A percentile compares a stretch with the other conserved stretches of the same genome.
Conservation (phyloP, 106 monocot genomes). For the Acanthochlamys bracteata region DNA sequence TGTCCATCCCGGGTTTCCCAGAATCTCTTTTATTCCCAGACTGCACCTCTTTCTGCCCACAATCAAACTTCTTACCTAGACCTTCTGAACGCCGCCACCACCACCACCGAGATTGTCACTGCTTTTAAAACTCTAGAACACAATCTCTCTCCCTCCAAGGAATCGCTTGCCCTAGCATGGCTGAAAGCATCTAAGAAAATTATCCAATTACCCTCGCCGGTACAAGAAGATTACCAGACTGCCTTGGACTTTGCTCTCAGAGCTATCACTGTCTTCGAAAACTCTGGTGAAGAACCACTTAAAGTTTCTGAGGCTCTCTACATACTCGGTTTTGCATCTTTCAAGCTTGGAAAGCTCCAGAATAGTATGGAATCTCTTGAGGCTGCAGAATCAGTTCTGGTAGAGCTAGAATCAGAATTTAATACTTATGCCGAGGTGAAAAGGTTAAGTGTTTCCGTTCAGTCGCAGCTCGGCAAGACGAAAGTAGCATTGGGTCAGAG, state of each 20-base stretch:
- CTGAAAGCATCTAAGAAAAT: conserved; percentile 57
- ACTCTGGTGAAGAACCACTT: conserved; percentile 15
- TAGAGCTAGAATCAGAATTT: conserved; percentile 13
- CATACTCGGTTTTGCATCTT: conserved; percentile 46
- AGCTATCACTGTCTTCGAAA: conserved; percentile 55
- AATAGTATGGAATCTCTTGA: conserved; percentile 60
- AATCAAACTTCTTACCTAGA: conserved; percentile 28
- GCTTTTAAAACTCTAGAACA: conserved; percentile 46
- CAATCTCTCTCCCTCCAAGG: conserved; percentile 23
- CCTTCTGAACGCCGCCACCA: conserved; percentile 59
- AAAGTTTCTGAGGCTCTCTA: conserved; percentile 63
- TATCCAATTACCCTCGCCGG: no score
- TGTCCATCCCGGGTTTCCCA: no score
- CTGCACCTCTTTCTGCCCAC: conserved; percentile 16
- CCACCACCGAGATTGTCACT: conserved; percentile 50
- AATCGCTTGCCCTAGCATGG: conserved; percentile 68
- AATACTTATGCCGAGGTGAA: conserved; percentile 31
- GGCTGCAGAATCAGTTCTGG: conserved; percentile 44
- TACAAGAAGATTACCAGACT: conserved; percentile 35
- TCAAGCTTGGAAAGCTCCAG: conserved; percentile 41
- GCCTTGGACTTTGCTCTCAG: conserved; percentile 43
- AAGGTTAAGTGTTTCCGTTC: conserved; percentile 53
- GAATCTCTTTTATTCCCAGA: conserved; percentile 3
- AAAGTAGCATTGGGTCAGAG: conserved; percentile 74
- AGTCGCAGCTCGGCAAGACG: conserved; percentile 64